Conservation (phyloP, 768 basidiomycete genomes). For the Cantharellus anzutake region DNA sequence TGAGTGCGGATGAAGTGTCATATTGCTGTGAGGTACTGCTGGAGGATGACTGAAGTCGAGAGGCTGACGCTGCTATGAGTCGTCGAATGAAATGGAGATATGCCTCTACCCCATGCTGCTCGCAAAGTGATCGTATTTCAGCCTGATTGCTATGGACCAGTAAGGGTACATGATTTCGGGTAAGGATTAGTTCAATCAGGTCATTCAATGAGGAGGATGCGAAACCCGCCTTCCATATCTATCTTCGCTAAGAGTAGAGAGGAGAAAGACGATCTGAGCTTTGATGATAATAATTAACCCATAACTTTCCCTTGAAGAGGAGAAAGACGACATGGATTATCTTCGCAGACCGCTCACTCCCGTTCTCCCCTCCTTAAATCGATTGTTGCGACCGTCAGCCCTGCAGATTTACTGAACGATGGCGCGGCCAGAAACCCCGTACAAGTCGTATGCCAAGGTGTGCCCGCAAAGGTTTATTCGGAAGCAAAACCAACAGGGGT, state of each 20-base stretch:
- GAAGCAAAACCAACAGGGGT: too few relatives aligned
- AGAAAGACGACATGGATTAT: neutral
- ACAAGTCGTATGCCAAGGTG: too few relatives aligned
- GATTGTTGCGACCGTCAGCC: too few relatives aligned
- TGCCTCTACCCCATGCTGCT: slow-evolving; percentile 92
- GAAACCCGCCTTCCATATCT: slow-evolving; percentile 47
- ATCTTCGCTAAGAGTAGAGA: slow-evolving; percentile 91
- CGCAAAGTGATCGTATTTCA: slow-evolving; percentile 87
- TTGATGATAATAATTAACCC: slow-evolving; percentile 70
- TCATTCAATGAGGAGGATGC: neutral
- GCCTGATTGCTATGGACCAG: slow-evolving; percentile 40
- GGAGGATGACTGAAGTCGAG: slow-evolving; percentile 40
- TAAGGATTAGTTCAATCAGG: neutral
- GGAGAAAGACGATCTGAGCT: slow-evolving; percentile 93
- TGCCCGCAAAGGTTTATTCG: too few relatives aligned
- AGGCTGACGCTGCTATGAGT: slow-evolving; percentile 75
- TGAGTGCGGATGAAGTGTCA: slow-evolving; percentile 57
- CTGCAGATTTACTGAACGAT: too few relatives aligned
- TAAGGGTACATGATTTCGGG: neutral
- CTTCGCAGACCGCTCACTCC: too few relatives aligned
- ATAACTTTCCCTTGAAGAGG: slow-evolving; percentile 1
- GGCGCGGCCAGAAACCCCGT: too few relatives aligned
- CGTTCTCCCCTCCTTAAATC: too few relatives aligned
- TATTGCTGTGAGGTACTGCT: slow-evolving; percentile 39
- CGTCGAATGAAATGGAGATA: slow-evolving; percentile 96